These are phyloP conservation scores for Candida piceae DNA, from an alignment of 805 yeast species.

Conservation along the genomic window DNA sequence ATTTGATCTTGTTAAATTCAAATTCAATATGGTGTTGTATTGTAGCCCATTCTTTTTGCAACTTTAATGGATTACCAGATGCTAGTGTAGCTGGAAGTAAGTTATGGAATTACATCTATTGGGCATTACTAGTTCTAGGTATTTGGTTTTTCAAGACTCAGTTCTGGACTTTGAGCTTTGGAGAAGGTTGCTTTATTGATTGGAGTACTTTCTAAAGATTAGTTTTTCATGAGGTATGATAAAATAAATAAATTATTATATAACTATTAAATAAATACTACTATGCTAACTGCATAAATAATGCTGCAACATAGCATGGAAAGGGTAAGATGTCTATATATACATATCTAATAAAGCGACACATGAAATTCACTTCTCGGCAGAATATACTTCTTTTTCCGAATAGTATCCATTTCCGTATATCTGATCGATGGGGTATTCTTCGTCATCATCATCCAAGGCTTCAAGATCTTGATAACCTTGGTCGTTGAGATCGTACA, in stretches of 20 bases:
- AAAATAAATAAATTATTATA: no score
- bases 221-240: not conserved
- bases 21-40: constrained; percentile 53
- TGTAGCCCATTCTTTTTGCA: constrained; percentile 62
- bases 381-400: not conserved
- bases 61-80: constrained; percentile 63
- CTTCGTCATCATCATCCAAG: constrained; percentile 10
- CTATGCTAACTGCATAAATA: no score
- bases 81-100: constrained; percentile 10
- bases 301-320: no score
- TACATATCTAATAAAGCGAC: no score
- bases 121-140: constrained; percentile 39
- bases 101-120: constrained; percentile 32
- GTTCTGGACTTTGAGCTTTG: constrained; percentile 18
- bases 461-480: constrained; percentile 3
- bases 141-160: constrained; percentile 31
- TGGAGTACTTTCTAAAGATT: not conserved
- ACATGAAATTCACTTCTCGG: no score
- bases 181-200: constrained; percentile 1
- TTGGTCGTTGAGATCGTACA: constrained; percentile 1
- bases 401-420: constrained; percentile 4
- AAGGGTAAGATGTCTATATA: no score
- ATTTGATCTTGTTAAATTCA: constrained; percentile 47
- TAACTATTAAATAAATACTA: no score
- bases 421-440: constrained; percentile 9